These are phyloP conservation scores for Aspergillus sp. DNA, from an alignment of 2,329 filamentous ascomycete genomes.

Conservation along the genomic window DNA sequence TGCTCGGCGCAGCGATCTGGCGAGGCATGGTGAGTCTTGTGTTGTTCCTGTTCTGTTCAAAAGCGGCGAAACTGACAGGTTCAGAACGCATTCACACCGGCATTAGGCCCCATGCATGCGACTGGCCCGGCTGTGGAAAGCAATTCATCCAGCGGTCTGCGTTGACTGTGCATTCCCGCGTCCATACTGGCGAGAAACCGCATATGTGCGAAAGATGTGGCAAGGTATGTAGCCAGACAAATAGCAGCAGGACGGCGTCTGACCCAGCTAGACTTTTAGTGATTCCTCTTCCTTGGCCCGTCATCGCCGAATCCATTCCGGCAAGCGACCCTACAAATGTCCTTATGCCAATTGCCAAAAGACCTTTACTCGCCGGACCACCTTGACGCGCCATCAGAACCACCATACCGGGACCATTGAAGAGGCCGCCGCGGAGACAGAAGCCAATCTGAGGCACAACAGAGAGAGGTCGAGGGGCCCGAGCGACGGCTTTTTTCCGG, in stretches of 20 bases:
- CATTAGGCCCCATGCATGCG: slow-evolving; percentile 82
- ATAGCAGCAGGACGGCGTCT: not conserved
- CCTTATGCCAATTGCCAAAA: slow-evolving; percentile 96
- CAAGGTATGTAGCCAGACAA: slow-evolving; percentile 56
- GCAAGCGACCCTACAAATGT: slow-evolving; percentile 94
- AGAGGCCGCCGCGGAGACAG: slow-evolving; percentile 81
- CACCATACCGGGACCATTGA: slow-evolving; percentile 93
- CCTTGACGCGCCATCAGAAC: slow-evolving; percentile 88
- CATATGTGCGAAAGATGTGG: slow-evolving; percentile 95
- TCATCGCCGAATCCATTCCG: slow-evolving; percentile 89
- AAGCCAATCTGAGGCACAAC: slow-evolving; percentile 63
- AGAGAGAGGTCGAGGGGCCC: slow-evolving; percentile 29
- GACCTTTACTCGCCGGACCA: slow-evolving; percentile 93
- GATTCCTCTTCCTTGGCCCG: slow-evolving; percentile 90
- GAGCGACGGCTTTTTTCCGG: slow-evolving; percentile 35
- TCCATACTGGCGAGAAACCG: slow-evolving; percentile 96
- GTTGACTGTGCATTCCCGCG: slow-evolving; percentile 85
- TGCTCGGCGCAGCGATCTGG: slow-evolving; percentile 84
- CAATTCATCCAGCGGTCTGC: slow-evolving; percentile 96
- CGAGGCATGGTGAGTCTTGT: slow-evolving; percentile 69
- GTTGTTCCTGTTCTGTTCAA: not conserved
- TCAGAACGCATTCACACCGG: slow-evolving; percentile 92
- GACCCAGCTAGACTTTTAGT: slow-evolving; percentile 61
- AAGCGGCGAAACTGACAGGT: slow-evolving; percentile 3
- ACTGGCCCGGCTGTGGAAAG: slow-evolving; percentile 80